These are phyloP conservation scores for Podospora sp. DNA, from an alignment of 495 filamentous ascomycete species.

Conservation along the genomic window DNA sequence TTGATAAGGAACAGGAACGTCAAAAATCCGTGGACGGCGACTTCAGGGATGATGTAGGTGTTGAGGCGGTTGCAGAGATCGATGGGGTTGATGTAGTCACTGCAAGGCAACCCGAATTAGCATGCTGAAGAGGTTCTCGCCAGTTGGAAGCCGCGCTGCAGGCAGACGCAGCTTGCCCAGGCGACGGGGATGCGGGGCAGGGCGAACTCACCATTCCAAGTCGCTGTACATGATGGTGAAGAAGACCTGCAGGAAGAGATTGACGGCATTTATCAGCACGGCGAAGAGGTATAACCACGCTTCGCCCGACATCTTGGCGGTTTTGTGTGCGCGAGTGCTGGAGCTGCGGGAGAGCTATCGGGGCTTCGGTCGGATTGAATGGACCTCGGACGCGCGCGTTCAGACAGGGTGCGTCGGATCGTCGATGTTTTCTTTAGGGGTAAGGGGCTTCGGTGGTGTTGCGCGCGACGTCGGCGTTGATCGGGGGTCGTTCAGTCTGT, in stretches of 20 bases:
- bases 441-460: background rate
- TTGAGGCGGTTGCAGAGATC: slow-evolving; percentile 99
- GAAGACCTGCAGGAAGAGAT: slow-evolving; percentile 99
- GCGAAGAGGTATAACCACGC: slow-evolving; percentile 98
- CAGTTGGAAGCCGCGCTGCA: background rate
- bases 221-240: slow-evolving; percentile 99
- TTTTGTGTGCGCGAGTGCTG: slow-evolving; percentile 8
- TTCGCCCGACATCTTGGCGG: slow-evolving; percentile 90
- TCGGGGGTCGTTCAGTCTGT: background rate
- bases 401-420: slow-evolving; percentile 6
- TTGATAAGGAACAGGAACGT: slow-evolving; percentile 96
- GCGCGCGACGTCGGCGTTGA: slow-evolving; percentile 11
- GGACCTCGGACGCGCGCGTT: background rate
- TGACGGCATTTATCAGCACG: slow-evolving; percentile 99
- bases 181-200: background rate
- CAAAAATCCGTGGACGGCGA: slow-evolving; percentile 92
- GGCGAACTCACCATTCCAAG: slow-evolving; percentile 80
- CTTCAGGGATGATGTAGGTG: slow-evolving; percentile 99
- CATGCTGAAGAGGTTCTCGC: background rate
- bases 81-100: slow-evolving; percentile 99
- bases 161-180: slow-evolving; percentile 2
- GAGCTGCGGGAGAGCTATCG: background rate
- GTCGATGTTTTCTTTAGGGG: background rate
- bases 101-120: slow-evolving; percentile 41
- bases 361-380: background rate